Evolutionary conservation across 176 grass and related monocot species (phyloP).

Genomic region (Guadua angustifolia): DNA sequence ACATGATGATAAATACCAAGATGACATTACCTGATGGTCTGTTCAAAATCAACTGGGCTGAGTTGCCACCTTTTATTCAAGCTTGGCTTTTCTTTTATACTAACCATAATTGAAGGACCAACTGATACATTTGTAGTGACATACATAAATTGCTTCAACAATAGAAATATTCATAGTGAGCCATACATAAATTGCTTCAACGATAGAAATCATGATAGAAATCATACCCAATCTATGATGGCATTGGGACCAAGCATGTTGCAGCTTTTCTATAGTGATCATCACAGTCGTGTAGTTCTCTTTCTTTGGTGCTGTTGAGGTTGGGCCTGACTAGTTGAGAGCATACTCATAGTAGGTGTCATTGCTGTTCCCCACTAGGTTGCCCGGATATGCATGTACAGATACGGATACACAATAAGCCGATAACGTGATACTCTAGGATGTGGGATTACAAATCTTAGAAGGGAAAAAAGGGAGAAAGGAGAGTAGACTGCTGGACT

Average conservation of each 20-base stretch:
- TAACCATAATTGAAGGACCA: conserved; percentile 10
- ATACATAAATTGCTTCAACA: neutral
- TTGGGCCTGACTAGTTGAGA: conserved; percentile 5
- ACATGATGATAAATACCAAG: neutral
- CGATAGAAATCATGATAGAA: neutral
- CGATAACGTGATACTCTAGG: no score
- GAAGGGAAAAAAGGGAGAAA: no score
- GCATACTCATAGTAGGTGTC: neutral
- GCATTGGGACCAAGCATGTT: neutral
- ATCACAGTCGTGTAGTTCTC: neutral
- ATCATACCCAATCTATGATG: neutral
- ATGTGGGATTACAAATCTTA: no score
- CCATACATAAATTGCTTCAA: neutral
- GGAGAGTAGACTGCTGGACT: no score
- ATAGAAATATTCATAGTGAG: neutral
- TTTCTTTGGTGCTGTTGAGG: neutral
- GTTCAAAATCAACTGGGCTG: neutral
- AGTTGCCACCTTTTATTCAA: neutral
- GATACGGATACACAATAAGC: no score
- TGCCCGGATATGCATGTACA: no score
- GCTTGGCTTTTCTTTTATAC: neutral
- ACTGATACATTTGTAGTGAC: neutral
- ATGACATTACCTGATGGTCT: neutral
- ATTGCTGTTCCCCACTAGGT: neutral
- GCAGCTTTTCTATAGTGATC: neutral